Conservation (phyloP, 2,329 filamentous ascomycete genomes). For the Aspergillus pseudoviridinutans region DNA sequence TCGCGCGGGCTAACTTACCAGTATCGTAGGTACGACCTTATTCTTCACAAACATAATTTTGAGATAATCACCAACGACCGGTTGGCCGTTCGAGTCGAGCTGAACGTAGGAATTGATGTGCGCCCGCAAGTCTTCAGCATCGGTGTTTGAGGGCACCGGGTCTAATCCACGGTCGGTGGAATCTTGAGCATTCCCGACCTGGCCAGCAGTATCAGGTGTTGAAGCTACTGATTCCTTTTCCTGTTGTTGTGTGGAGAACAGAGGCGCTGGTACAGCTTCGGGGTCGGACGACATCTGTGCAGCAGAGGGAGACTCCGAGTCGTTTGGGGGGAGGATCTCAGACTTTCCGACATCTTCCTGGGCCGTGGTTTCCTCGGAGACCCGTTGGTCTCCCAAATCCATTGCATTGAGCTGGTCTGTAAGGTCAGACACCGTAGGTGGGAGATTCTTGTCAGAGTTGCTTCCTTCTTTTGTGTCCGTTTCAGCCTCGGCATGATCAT, state of each 20-base stretch:
- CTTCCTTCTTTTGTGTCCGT: constrained; percentile 5
- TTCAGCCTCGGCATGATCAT: constrained; percentile 58
- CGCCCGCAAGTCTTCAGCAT: constrained; percentile 21
- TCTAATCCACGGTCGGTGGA: constrained; percentile 15
- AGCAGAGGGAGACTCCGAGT: constrained; percentile 9
- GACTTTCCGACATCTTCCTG: constrained; percentile 1
- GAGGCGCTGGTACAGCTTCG: constrained; percentile 65
- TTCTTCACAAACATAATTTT: constrained; percentile 97
- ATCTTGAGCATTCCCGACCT: constrained; percentile 14
- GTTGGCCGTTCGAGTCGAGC: constrained; percentile 58
- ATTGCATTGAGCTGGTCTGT: constrained; percentile 55
- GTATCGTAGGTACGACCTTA: constrained; percentile 87
- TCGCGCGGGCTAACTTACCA: constrained; percentile 57
- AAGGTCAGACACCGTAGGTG: constrained; percentile 52
- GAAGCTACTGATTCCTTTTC: constrained; percentile 19
- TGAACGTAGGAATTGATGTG: constrained; percentile 46
- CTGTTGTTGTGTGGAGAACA: constrained; percentile 52
- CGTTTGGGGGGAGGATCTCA: constrained; percentile 2
- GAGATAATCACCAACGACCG: constrained; percentile 88
- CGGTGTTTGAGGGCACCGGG: constrained; percentile 15
- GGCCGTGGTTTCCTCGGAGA: constrained; percentile 34
- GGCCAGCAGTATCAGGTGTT: constrained; percentile 15
- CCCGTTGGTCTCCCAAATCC: constrained; percentile 57
- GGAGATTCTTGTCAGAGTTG: constrained; percentile 29
- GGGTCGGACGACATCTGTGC: constrained; percentile 50